Evolutionary conservation across 768 basidiomycete species (phyloP).

Genomic region (Psilocybe cubensis): DNA sequence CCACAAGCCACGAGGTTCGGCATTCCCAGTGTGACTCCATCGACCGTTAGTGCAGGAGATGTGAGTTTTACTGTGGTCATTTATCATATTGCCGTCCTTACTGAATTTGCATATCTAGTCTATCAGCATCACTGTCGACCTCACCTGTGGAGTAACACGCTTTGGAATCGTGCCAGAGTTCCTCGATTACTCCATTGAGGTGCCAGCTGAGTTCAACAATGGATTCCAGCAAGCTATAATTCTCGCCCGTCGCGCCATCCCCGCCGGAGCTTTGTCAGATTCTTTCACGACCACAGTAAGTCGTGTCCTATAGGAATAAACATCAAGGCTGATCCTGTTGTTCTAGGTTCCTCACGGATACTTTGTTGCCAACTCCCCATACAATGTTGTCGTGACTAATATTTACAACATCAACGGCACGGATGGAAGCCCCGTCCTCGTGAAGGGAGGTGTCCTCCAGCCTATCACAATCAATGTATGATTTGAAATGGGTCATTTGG

Average conservation of each 20-base stretch:
- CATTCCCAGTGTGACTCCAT: background rate
- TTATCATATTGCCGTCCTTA: background rate
- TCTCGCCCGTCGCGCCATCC: background rate
- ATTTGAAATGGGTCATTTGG: no score
- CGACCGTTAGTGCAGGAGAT: background rate
- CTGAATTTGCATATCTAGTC: background rate
- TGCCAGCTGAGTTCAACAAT: background rate
- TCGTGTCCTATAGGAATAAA: no score
- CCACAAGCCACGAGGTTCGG: background rate
- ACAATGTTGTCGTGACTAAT: no score
- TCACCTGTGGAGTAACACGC: background rate
- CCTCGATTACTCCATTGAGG: background rate
- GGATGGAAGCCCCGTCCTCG: no score
- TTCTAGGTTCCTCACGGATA: no score
- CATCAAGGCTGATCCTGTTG: no score
- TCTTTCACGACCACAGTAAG: no score
- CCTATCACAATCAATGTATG: no score
- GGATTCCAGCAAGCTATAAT: background rate
- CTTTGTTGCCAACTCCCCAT: no score
- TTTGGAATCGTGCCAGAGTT: background rate
- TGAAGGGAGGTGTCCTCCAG: no score
- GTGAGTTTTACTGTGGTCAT: background rate
- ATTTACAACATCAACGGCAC: no score
- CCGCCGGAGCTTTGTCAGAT: background rate
- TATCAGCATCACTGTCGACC: background rate